Evolutionary conservation across 2,329 filamentous ascomycete species (phyloP).

Genomic region (Fonsecaea erecta): DNA sequence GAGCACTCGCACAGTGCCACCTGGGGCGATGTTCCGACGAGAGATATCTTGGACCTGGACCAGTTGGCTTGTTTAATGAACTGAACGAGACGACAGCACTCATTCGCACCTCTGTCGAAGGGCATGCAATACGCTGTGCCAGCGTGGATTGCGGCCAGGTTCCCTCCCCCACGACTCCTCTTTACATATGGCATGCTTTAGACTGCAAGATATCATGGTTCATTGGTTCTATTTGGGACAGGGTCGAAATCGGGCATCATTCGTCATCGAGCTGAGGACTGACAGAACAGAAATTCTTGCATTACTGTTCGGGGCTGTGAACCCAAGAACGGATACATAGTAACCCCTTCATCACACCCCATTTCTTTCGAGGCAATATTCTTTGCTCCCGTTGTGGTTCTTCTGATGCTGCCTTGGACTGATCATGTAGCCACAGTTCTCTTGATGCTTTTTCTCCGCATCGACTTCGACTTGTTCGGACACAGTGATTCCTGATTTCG

Average conservation of each 20-base stretch:
- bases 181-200: conserved; percentile 1
- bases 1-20: background rate
- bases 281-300: conserved; percentile 19
- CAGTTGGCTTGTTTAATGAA: background rate
- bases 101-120: background rate
- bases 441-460: background rate
- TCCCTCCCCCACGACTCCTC: background rate
- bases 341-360: conserved; percentile 3
- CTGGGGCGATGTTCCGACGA: conserved; percentile 16
- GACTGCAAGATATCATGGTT: background rate
- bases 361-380: background rate
- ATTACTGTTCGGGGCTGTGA: background rate
- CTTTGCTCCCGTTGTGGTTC: background rate
- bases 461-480: background rate
- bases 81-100: conserved; percentile 7
- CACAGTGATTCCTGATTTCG: background rate
- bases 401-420: background rate
- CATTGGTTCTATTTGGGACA: background rate
- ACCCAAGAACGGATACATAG: background rate
- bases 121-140: conserved; percentile 2
- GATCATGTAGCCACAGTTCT: background rate
- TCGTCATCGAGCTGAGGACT: conserved; percentile 8
- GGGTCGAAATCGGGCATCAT: background rate
- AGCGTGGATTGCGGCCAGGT: background rate
- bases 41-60: conserved; percentile 10